Conservation (phyloP, 2,329 filamentous ascomycete species). For the Phoma sp. region DNA sequence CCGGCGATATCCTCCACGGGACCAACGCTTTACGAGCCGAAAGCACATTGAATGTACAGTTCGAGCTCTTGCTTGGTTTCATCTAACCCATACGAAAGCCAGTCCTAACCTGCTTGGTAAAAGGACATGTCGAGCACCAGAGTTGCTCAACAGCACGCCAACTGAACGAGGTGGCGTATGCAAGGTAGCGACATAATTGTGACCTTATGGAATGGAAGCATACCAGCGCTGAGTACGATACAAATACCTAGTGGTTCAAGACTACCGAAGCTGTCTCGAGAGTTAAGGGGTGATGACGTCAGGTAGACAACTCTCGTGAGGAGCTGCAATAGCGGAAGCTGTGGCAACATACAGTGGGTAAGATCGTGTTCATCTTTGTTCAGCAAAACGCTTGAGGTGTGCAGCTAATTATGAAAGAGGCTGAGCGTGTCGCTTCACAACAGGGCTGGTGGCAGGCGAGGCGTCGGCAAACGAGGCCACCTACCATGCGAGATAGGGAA, state of each 20-base stretch:
- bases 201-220: not conserved
- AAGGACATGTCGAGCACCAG: too few species aligned
- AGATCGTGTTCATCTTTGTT: not conserved
- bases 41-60: too few species aligned
- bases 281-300: not conserved
- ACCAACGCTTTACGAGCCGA: too few species aligned
- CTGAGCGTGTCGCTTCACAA: not conserved
- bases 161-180: too few species aligned
- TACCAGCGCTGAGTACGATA: not conserved
- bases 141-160: too few species aligned
- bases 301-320: not conserved
- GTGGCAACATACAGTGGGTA: not conserved
- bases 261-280: too few species aligned
- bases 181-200: too few species aligned
- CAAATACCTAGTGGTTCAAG: too few species aligned
- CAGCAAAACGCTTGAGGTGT: not conserved
- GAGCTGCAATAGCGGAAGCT: not conserved
- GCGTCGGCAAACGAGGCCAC: not conserved
- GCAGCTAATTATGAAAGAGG: not conserved
- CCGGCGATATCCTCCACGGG: too few species aligned
- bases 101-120: too few species aligned
- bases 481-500: not conserved
- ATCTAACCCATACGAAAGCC: too few species aligned
- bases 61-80: too few species aligned
- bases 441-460: not conserved